These are phyloP conservation scores for Hymenoscyphus fructigenus DNA, from an alignment of 2,329 filamentous ascomycete species.

Conservation along the genomic window DNA sequence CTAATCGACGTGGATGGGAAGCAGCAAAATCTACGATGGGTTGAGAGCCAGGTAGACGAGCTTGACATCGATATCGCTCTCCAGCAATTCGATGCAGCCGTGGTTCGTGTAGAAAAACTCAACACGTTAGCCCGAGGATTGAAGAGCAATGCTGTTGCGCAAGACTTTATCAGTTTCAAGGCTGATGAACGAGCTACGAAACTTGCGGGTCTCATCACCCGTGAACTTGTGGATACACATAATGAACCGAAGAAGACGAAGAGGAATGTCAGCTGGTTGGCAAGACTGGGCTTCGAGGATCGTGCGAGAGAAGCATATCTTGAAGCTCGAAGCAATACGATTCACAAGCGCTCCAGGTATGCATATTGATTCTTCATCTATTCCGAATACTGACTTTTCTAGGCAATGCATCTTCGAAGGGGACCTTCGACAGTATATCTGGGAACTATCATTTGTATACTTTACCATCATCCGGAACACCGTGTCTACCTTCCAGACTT, in stretches of 20 bases:
- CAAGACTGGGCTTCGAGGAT: conserved; percentile 86
- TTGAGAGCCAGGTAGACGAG: conserved; percentile 92
- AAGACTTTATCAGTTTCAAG: conserved; percentile 90
- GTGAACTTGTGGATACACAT: conserved; percentile 75
- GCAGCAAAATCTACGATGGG: conserved; percentile 93
- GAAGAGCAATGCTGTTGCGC: conserved; percentile 81
- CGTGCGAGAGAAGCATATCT: conserved; percentile 85
- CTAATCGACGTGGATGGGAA: conserved; percentile 95
- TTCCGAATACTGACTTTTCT: conserved; percentile 27
- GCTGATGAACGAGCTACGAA: conserved; percentile 80
- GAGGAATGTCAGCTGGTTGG: conserved; percentile 79
- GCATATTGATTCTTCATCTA: conserved; percentile 22
- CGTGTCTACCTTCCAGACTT: conserved; percentile 80
- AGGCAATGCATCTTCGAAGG: conserved; percentile 96
- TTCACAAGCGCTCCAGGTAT: conserved; percentile 81
- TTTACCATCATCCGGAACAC: conserved; percentile 95
- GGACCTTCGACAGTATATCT: conserved; percentile 88
- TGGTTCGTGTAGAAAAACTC: conserved; percentile 80
- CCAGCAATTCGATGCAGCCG: conserved; percentile 83
- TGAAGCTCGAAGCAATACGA: conserved; percentile 71
- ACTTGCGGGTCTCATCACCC: conserved; percentile 73
- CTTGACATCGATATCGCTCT: conserved; percentile 94
- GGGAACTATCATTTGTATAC: conserved; percentile 92
- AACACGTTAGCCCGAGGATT: conserved; percentile 75
- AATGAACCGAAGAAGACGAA: conserved; percentile 75